phyloP scores from a whole-genome alignment of 2,329 filamentous ascomycete species.

The Aspergillus vadensis region DNA sequence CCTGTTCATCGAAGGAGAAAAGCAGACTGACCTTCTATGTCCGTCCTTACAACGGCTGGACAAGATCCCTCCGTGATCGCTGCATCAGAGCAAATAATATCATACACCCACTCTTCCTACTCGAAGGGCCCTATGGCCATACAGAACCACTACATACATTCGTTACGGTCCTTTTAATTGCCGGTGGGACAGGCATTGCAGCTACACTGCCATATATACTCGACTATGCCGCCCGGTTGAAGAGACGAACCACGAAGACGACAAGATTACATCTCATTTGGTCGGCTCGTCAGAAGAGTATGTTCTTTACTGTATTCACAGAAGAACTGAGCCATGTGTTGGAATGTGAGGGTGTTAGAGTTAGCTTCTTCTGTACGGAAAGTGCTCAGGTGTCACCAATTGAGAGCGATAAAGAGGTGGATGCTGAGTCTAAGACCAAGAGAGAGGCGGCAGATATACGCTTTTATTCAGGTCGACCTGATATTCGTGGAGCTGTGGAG shows the following conservation, averaged over 20 bases:
- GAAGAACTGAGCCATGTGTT: too few species aligned
- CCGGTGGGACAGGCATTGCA: slow-evolving; percentile 27
- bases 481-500: too few species aligned
- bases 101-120: slow-evolving; percentile 31
- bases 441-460: rapidly evolving
- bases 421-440: rapidly evolving
- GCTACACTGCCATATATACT: slow-evolving; percentile 43
- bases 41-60: slow-evolving; percentile 36
- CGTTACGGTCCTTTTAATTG: slow-evolving; percentile 54
- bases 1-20: not conserved
- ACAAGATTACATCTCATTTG: slow-evolving; percentile 19
- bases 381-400: too few species aligned
- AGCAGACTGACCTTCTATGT: slow-evolving; percentile 17
- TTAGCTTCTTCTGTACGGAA: too few species aligned
- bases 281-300: slow-evolving; percentile 24
- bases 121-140: slow-evolving; percentile 53
- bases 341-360: too few species aligned
- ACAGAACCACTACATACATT: slow-evolving; percentile 41
- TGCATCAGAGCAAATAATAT: slow-evolving; percentile 44
- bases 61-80: not conserved
- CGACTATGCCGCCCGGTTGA: slow-evolving; percentile 20
- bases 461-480: too few species aligned
- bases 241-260: not conserved
- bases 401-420: too few species aligned
- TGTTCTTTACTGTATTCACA: slow-evolving; percentile 10